Evolutionary conservation across 192 early-diverging fungal genomes (phyloP).

Genomic region (Backusella tuberculispora): DNA sequence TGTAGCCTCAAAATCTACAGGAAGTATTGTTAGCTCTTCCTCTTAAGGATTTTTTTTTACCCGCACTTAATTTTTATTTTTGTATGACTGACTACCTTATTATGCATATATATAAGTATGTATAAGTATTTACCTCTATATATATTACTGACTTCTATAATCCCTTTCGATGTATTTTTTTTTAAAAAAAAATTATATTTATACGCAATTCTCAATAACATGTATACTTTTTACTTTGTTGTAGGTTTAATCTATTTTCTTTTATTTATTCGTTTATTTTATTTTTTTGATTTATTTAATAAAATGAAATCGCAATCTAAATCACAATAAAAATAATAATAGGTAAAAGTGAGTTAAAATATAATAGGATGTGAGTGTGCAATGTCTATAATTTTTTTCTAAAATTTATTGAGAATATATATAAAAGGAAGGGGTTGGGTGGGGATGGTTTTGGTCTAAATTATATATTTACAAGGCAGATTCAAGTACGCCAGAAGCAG

Average conservation of each 20-base stretch:
- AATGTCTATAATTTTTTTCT: constrained; percentile 13
- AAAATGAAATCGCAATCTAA: constrained; percentile 5
- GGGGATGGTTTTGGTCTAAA: constrained; percentile 2
- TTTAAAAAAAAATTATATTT: background rate
- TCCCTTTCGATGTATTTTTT: background rate
- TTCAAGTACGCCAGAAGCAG: constrained; percentile 74
- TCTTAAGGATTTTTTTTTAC: background rate
- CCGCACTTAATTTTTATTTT: background rate
- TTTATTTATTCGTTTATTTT: background rate
- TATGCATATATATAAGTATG: background rate
- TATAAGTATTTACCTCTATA: constrained; percentile 10
- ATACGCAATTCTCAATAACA: background rate
- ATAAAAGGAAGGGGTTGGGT: constrained; percentile 6
- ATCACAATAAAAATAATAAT: background rate
- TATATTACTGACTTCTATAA: constrained; percentile 12
- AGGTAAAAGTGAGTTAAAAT: background rate
- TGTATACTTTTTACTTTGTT: too few relatives aligned
- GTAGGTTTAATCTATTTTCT: too few relatives aligned
- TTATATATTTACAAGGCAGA: constrained; percentile 36
- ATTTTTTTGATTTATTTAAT: constrained; percentile 1
- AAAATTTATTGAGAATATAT: constrained; percentile 6
- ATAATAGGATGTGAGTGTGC: background rate
- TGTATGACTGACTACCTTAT: background rate
- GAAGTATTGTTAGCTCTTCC: constrained; percentile 13
- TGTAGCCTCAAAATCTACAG: constrained; percentile 24